A percentile compares a stretch with the other conserved stretches of the same genome.
Evolutionary conservation across 257 asterid species (phyloP).

Genomic region (Petrea volubilis): DNA sequence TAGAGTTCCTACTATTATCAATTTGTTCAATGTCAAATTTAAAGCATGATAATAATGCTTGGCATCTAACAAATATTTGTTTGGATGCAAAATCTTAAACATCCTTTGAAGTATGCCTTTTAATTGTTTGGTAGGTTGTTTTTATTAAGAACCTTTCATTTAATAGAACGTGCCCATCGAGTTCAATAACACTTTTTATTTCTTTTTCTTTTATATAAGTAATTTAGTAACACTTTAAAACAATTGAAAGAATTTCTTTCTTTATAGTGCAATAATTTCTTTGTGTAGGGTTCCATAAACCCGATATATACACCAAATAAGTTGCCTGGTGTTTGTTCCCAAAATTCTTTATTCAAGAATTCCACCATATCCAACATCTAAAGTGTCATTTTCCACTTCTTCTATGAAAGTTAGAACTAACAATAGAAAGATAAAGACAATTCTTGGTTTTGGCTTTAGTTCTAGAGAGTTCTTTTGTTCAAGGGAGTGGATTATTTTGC

Average conservation of each 20-base stretch:
- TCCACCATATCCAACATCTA: neutral
- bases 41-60: neutral
- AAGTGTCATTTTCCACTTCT: neutral
- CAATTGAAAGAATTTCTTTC: neutral
- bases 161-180: neutral
- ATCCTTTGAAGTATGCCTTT: no score
- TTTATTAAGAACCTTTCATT: neutral
- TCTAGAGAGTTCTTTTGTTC: neutral
- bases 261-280: neutral
- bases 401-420: no score
- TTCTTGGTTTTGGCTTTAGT: neutral
- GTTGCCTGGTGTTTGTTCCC: neutral
- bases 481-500: neutral
- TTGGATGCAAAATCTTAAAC: neutral
- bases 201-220: no score
- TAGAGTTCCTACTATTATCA: no score
- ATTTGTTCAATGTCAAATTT: no score
- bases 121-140: no score
- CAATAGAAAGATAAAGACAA: no score
- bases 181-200: no score
- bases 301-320: neutral
- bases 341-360: neutral
- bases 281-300: neutral
- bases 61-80: neutral
- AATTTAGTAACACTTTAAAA: neutral